These are phyloP conservation scores for Taiozyma sp. DNA, from an alignment of 1,139 yeast genomes.

Conservation along the genomic window DNA sequence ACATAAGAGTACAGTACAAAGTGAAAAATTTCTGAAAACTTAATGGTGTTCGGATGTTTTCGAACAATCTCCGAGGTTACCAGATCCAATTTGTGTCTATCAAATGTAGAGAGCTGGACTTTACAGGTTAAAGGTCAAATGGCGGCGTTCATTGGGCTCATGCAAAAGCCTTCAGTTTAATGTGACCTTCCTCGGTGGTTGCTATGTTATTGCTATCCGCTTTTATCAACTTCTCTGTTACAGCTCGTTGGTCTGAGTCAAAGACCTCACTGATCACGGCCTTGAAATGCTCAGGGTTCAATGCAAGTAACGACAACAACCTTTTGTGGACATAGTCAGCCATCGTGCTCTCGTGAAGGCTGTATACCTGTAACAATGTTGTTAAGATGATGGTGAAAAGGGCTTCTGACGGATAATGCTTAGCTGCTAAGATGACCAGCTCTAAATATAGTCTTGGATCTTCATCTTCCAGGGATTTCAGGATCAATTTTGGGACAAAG, in stretches of 20 bases:
- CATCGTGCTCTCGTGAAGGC: slow-evolving; percentile 19
- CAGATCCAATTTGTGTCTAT: neutral
- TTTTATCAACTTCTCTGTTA: slow-evolving; percentile 38
- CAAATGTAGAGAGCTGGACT: too few species aligned
- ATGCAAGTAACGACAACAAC: slow-evolving; percentile 44
- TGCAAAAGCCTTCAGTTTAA: slow-evolving; percentile 20
- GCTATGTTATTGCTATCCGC: neutral
- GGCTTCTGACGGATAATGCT: slow-evolving; percentile 27
- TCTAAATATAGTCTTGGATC: slow-evolving; percentile 47
- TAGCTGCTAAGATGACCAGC: slow-evolving; percentile 44
- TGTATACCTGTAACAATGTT: slow-evolving; percentile 9
- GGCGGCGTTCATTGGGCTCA: neutral
- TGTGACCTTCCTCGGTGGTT: slow-evolving; percentile 6
- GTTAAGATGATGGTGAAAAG: slow-evolving; percentile 16
- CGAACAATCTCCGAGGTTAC: neutral
- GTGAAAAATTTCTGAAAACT: neutral
- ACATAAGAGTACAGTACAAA: neutral
- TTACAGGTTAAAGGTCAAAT: neutral
- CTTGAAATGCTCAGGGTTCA: slow-evolving; percentile 51
- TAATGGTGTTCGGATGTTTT: neutral
- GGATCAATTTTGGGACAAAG: slow-evolving; percentile 13
- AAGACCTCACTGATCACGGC: slow-evolving; percentile 36
- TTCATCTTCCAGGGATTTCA: slow-evolving; percentile 9
- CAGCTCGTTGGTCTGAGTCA: slow-evolving; percentile 32
- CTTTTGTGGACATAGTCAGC: slow-evolving; percentile 44